Percentiles rank a stretch among this genome's conserved stretches.
phyloP scores from a whole-genome alignment of 306 rosid species.

The Arachis stenosperma region DNA sequence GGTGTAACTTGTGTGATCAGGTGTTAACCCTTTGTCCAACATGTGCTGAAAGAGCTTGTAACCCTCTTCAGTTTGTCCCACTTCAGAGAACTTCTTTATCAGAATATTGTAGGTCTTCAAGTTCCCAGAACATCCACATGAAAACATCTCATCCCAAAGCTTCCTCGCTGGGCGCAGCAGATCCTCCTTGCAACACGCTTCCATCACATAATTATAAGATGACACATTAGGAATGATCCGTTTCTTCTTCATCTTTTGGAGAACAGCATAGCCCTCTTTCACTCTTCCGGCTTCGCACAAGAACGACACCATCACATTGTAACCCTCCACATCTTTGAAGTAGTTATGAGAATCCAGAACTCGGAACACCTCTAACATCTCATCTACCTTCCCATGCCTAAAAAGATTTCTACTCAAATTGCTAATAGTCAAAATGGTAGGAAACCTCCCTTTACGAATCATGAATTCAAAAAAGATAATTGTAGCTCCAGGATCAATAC shows the following conservation, averaged over 20 bases:
- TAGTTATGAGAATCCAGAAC: conserved; percentile 52
- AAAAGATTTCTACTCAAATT: conserved; percentile 71
- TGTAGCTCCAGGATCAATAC: conserved; percentile 60
- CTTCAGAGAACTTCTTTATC: conserved; percentile 65
- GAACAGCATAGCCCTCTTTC: conserved; percentile 76
- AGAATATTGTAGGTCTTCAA: conserved; percentile 81
- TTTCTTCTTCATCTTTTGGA: conserved; percentile 82
- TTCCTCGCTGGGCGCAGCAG: conserved; percentile 78
- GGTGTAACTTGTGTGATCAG: conserved; percentile 64
- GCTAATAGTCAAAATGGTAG: conserved; percentile 60
- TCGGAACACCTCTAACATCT: conserved; percentile 64
- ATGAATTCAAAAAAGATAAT: conserved; percentile 63
- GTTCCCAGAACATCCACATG: conserved; percentile 71
- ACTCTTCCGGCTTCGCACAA: conserved; percentile 79
- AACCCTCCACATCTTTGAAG: conserved; percentile 71
- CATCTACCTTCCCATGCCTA: conserved; percentile 59
- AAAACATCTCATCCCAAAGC: conserved; percentile 99
- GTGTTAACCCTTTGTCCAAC: conserved; percentile 65
- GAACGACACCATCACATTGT: conserved; percentile 71
- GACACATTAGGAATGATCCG: conserved; percentile 63
- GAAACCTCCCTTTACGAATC: conserved; percentile 73
- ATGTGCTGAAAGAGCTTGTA: conserved; percentile 66
- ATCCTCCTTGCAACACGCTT: conserved; percentile 88
- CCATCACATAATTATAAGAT: conserved; percentile 74
- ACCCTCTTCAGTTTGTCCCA: conserved; percentile 79